phyloP scores from a whole-genome alignment of 208 protist genomes.

The Acanthamoeba lugdunensis region DNA sequence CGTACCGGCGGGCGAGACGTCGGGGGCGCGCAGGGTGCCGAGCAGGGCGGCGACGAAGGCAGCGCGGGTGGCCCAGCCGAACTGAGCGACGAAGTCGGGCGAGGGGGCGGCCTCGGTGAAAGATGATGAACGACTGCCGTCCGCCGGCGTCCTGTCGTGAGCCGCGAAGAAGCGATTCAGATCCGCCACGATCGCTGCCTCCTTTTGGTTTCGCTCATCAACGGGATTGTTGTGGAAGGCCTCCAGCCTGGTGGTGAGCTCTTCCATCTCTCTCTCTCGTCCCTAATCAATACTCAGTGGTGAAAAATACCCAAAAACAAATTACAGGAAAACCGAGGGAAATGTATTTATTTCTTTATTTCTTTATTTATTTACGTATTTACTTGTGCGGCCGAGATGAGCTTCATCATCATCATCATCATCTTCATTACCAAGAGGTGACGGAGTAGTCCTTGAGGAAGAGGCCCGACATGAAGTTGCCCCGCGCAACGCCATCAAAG shows the following conservation, averaged over 20 bases:
- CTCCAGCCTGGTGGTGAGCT: conserved; percentile 6
- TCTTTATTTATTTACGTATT: neutral
- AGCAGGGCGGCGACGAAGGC: neutral
- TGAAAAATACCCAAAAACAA: neutral
- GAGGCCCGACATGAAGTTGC: conserved; percentile 38
- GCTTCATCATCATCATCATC: neutral
- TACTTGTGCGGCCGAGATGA: neutral
- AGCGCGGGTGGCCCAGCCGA: neutral
- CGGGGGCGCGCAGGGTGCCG: neutral
- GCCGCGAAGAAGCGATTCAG: neutral
- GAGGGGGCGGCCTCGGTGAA: neutral
- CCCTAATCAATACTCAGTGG: no score
- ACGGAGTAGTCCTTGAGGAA: conserved; percentile 44
- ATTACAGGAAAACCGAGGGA: neutral
- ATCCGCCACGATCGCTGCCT: neutral
- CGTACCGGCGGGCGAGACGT: neutral
- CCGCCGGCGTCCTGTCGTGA: neutral
- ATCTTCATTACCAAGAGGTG: conserved; percentile 4
- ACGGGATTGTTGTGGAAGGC: neutral
- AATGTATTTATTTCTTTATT: no score
- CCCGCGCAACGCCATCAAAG: neutral
- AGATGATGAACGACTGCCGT: neutral
- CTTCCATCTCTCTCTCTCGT: no score
- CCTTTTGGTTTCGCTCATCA: neutral
- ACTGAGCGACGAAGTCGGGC: neutral